These are phyloP conservation scores for Raffaelea albimanens DNA, from an alignment of 2,329 filamentous ascomycete species.

Conservation along the genomic window DNA sequence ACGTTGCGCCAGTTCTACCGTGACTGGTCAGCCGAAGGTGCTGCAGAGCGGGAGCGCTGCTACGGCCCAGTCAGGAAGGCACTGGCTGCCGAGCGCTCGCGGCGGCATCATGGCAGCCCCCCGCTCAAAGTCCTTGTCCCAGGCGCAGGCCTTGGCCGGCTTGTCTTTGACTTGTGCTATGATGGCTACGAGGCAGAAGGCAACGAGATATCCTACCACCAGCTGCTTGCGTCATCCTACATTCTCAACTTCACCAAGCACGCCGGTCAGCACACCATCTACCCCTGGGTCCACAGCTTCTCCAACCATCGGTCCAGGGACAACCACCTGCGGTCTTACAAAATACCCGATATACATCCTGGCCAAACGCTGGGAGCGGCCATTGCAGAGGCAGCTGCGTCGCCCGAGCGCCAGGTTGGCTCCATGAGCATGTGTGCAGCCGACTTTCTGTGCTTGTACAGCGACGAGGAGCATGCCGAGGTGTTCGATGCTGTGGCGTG, in stretches of 20 bases:
- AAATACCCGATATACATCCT: constrained; percentile 74
- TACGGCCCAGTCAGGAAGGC: constrained; percentile 65
- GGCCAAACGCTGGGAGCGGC: constrained; percentile 38
- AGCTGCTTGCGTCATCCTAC: constrained; percentile 76
- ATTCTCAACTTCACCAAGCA: constrained; percentile 58
- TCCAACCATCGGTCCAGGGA: constrained; percentile 69
- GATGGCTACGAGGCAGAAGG: constrained; percentile 70
- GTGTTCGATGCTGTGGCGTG: constrained; percentile 75
- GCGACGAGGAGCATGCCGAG: constrained; percentile 47
- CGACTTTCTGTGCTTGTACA: constrained; percentile 86
- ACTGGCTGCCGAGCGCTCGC: constrained; percentile 40
- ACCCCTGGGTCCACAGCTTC: constrained; percentile 80
- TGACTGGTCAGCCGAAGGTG: constrained; percentile 81
- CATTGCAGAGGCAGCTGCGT: constrained; percentile 7
- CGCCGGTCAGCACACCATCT: constrained; percentile 59
- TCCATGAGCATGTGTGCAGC: constrained; percentile 88
- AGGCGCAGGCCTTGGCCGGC: constrained; percentile 76
- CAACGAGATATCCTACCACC: constrained; percentile 95
- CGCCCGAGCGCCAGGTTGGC: constrained; percentile 29
- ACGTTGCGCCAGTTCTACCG: constrained; percentile 90
- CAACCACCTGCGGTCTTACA: constrained; percentile 66
- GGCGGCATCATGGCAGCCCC: constrained; percentile 6
- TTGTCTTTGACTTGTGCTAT: constrained; percentile 78
- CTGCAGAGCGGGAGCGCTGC: constrained; percentile 62
- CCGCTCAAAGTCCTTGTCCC: constrained; percentile 66